Conservation (phyloP, 768 basidiomycete species). For the Hortiboletus campestris region DNA sequence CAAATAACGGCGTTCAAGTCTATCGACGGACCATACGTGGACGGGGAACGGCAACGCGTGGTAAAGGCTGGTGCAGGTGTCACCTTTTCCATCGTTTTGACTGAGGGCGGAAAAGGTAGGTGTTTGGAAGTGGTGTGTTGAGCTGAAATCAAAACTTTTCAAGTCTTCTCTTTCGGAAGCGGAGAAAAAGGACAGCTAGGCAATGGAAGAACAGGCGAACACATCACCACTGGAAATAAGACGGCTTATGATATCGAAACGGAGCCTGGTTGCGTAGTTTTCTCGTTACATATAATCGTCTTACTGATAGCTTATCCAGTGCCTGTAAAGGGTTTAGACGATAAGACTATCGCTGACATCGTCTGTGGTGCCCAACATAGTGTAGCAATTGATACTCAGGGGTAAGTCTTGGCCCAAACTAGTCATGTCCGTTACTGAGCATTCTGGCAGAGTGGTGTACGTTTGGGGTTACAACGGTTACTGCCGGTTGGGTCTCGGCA, state of each 20-base stretch:
- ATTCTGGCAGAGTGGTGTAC: constrained; percentile 57
- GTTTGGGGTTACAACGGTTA: constrained; percentile 92
- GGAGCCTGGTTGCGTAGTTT: constrained; percentile 53
- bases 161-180: constrained; percentile 88
- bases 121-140: background rate
- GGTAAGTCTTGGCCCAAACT: constrained; percentile 40
- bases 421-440: constrained; percentile 7
- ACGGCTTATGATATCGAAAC: constrained; percentile 76
- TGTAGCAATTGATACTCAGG: constrained; percentile 74
- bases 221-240: constrained; percentile 83
- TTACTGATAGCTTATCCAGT: constrained; percentile 40
- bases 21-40: constrained; percentile 55
- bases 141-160: constrained; percentile 4
- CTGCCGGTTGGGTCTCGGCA: constrained; percentile 85
- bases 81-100: constrained; percentile 80
- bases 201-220: constrained; percentile 90
- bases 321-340: constrained; percentile 71
- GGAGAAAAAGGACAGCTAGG: constrained; percentile 93
- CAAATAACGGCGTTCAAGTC: constrained; percentile 67
- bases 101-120: constrained; percentile 76
- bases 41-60: constrained; percentile 62
- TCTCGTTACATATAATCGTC: background rate
- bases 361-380: constrained; percentile 87
- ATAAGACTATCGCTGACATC: constrained; percentile 77
- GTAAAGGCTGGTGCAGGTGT: constrained; percentile 78